Conservation (phyloP, 2,329 filamentous ascomycete species). For the Diaporthe citri region DNA sequence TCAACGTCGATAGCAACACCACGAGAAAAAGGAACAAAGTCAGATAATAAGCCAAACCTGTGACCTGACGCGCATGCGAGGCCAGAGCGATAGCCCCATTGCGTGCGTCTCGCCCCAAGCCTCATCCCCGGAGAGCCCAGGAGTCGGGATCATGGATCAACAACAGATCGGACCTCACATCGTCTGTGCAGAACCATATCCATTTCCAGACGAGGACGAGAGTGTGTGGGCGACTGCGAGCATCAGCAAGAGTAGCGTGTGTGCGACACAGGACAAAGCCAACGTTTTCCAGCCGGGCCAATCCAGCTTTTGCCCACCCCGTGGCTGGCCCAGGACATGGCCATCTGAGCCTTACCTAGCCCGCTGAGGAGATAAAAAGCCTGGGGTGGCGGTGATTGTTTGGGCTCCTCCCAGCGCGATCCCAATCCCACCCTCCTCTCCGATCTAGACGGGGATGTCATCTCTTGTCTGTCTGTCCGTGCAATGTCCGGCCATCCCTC, state of each 20-base stretch:
- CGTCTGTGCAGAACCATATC: conserved; percentile 19
- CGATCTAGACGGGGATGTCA: conserved; percentile 15
- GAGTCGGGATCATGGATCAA: conserved; percentile 29
- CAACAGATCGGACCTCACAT: conserved; percentile 13
- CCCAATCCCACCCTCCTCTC: conserved; percentile 32
- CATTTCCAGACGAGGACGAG: not conserved
- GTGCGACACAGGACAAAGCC: not conserved
- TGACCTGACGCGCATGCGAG: conserved; percentile 32
- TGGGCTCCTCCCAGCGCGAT: conserved; percentile 28
- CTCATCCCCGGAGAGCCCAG: conserved; percentile 4
- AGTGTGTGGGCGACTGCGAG: not conserved
- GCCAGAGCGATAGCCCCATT: conserved; percentile 9
- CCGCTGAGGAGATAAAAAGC: conserved; percentile 14
- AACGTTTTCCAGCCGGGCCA: conserved; percentile 1
- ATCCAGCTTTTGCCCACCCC: conserved; percentile 8
- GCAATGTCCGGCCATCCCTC: not conserved
- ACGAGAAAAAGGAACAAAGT: not conserved
- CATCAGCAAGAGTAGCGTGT: not conserved
- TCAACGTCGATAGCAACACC: not conserved
- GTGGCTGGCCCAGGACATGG: conserved; percentile 5
- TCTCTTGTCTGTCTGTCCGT: conserved; percentile 5
- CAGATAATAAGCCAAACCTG: conserved; percentile 13
- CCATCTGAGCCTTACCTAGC: conserved; percentile 24
- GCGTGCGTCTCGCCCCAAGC: conserved; percentile 18
- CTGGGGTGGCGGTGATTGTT: conserved; percentile 7